Evolutionary conservation across 768 basidiomycete species (phyloP).

Genomic region (Rhodocollybia butyracea): DNA sequence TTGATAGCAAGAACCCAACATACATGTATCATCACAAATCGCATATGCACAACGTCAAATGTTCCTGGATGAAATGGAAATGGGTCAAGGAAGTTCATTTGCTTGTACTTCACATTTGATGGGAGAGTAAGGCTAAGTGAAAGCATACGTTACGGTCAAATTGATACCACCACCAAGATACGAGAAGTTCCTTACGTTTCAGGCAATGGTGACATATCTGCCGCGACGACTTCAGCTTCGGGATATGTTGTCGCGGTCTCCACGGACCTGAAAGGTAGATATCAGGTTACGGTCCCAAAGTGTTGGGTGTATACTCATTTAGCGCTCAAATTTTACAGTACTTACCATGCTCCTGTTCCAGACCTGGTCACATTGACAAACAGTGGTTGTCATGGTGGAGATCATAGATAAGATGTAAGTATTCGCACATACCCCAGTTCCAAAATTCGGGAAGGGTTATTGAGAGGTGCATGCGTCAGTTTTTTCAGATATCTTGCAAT

Average conservation of each 20-base stretch:
- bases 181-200: not conserved
- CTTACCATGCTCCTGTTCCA: slow-evolving; percentile 4
- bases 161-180: no score
- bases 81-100: slow-evolving; percentile 2
- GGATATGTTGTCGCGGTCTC: slow-evolving; percentile 1
- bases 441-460: not conserved
- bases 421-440: not conserved
- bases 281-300: not conserved
- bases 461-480: not conserved
- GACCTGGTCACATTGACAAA: not conserved
- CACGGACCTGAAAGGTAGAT: not conserved
- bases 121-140: not conserved
- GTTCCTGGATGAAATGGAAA: not conserved
- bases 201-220: slow-evolving; percentile 2
- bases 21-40: slow-evolving; percentile 4
- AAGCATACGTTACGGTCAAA: not conserved
- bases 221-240: not conserved
- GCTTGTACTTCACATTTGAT: not conserved
- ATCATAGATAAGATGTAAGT: not conserved
- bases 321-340: not conserved
- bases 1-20: not conserved
- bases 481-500: slow-evolving; percentile 1
- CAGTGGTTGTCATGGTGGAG: not conserved
- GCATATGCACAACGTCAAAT: slow-evolving; percentile 4
- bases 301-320: not conserved